Evolutionary conservation across 805 yeast genomes (phyloP), one percentile per base, ranked within the genome.

Genomic region (Lipomyces anomalus): DNA sequence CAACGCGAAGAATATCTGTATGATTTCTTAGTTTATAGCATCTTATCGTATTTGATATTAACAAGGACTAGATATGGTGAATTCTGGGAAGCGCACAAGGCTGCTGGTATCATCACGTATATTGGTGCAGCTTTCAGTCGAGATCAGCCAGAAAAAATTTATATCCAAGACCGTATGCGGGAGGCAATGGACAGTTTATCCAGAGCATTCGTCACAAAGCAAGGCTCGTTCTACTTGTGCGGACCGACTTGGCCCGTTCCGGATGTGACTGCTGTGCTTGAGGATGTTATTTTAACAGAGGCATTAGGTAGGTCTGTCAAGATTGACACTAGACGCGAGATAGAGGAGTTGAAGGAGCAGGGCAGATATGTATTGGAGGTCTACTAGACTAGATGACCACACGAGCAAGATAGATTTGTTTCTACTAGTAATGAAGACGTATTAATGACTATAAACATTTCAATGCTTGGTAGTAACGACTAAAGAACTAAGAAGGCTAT

Each of bases 241-340:
- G 97, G 53, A 52, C 97, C 97, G 35, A 90, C 97, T 1, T 90
- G 97, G 97, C 97, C 97, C 28, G 97, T 90, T 61, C 96, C 97
- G 7, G 96, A 89, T 65, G 84, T 90, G 59, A 84, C 95, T 43
- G 83, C 82, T 36, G 95, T 95, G 59, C 71, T 90, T 57, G 83
- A 83, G 61, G 95, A 86, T 54, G 83, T 90, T 57, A 74, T 88
- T 42, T 66, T 67, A 21, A 74, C 75, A 38, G 95, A 85, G 53
- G 95, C 95, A 22, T 71, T 69, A 42, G 71, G 70, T 54, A 74
- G 71, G 44, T 94, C 92, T 46, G 75, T 72, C 42, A 73, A 75
- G 58, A 71, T 84, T 47, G 94, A 89, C 58, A 74, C 82, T 55
- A 79, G 80, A 39, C 79, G 80, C 61, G 88, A 79, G 40, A 88